Conservation (phyloP, 257 asterid species). For the Fraxinus americana region DNA sequence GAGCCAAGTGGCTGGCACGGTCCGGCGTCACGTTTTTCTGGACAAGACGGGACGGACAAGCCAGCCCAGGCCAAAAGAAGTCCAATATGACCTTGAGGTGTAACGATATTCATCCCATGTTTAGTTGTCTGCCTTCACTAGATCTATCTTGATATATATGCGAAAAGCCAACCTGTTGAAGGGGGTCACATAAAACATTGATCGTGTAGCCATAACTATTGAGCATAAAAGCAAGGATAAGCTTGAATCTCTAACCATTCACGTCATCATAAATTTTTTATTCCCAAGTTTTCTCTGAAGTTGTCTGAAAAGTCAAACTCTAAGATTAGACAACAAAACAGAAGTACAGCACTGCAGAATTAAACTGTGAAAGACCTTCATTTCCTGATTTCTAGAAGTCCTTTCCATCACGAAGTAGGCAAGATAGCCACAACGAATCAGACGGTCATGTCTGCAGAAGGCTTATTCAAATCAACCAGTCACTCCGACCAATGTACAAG, state of each 20-base stretch:
- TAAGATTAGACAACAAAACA: too few species aligned
- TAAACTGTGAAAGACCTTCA: too few species aligned
- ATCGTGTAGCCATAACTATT: not conserved
- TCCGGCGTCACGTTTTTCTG: not conserved
- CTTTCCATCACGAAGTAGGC: too few species aligned
- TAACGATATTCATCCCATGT: not conserved
- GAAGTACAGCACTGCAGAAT: too few species aligned
- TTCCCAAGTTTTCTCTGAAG: too few species aligned
- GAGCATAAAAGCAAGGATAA: not conserved
- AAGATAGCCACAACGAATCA: too few species aligned
- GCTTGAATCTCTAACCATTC: not conserved
- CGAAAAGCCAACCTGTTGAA: too few species aligned
- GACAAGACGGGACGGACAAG: not conserved
- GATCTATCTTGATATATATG: not conserved
- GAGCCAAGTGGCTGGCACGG: not conserved
- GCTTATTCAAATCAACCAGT: too few species aligned
- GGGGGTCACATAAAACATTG: not conserved
- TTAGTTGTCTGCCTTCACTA: not conserved
- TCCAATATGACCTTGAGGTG: not conserved
- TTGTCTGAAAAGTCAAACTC: too few species aligned
- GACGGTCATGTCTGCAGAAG: too few species aligned
- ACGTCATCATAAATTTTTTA: not conserved
- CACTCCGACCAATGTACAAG: too few species aligned
- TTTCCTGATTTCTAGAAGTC: too few species aligned
- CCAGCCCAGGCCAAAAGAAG: not conserved